Base-by-base conservation (phyloP, 306 rosid species). In the Carpinus fangiana region DNA sequence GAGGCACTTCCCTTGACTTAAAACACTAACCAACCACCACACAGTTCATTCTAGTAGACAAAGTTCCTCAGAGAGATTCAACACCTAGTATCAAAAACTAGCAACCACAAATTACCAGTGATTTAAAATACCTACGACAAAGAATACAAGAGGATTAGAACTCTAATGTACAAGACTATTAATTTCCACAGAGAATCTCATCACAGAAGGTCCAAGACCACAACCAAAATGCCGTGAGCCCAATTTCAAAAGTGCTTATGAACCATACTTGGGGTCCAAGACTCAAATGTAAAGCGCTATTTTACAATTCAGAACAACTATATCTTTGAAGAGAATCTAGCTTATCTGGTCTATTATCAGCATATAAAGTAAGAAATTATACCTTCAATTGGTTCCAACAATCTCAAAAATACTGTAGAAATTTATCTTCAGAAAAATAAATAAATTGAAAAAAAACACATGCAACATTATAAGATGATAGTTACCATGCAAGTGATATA, bases 381-480 rank as follows among this genome's bases (percentile, higher is more conserved):
- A 88, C 95, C 95, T 87, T 83, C 79, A 90, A 69, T 55, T 47
- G 73, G 65, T 75, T 86, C 95, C 95, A 90, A 74, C 95, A 90
- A 70, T 84, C 92, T 91, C 95, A 90, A 81, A 90, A 88, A 78
- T 85, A 84, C 50, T 43, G 84, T 60, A 90, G 78, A 87, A 90
- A 90, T 71, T 78, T 90, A 47, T 85, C 90, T 84, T 90, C 88
- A 26, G 92, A 83, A 7, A 50, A n/a, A n/a, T n/a, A n/a, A n/a
- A n/a, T n/a, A n/a, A n/a, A n/a, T n/a, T n/a, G n/a, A n/a, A n/a
- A n/a, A n/a, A n/a, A n/a, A n/a, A n/a, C n/a, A n/a, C n/a, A n/a
- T n/a, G n/a, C n/a, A n/a, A n/a, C n/a, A n/a, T n/a, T n/a, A n/a
- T n/a, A n/a, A n/a, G n/a, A n/a, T n/a, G n/a, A n/a, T n/a, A n/a